These are phyloP conservation scores for Amanita thiersii DNA, from an alignment of 768 basidiomycete genomes.

Conservation along the genomic window DNA sequence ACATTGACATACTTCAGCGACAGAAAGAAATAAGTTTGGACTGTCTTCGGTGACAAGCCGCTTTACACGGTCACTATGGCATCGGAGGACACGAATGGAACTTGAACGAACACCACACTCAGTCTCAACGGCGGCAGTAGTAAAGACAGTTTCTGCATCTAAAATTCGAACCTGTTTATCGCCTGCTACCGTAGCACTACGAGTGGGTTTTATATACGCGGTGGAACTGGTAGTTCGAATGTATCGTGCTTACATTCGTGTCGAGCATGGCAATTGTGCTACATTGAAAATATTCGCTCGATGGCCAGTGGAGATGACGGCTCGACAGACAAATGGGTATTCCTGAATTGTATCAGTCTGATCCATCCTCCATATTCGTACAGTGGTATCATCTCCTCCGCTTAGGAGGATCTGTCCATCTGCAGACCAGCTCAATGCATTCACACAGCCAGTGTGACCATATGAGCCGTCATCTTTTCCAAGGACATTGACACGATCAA, in stretches of 20 bases:
- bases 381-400: constrained; percentile 68
- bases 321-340: constrained; percentile 58
- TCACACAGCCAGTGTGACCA: constrained; percentile 78
- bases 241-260: constrained; percentile 57
- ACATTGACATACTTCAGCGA: constrained; percentile 50
- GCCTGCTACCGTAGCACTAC: constrained; percentile 66
- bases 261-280: constrained; percentile 70
- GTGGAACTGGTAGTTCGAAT: neutral
- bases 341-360: constrained; percentile 29
- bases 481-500: constrained; percentile 69
- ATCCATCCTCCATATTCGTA: constrained; percentile 76
- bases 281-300: constrained; percentile 80
- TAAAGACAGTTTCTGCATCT: constrained; percentile 44
- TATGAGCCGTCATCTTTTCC: constrained; percentile 37
- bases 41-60: constrained; percentile 74
- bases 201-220: neutral
- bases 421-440: constrained; percentile 67
- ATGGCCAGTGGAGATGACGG: constrained; percentile 75
- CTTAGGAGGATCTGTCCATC: constrained; percentile 59
- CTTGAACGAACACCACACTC: constrained; percentile 38
- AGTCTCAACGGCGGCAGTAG: constrained; percentile 26
- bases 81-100: constrained; percentile 49
- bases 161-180: constrained; percentile 75
- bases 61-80: constrained; percentile 70
- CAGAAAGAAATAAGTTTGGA: constrained; percentile 67